phyloP scores from a whole-genome alignment of 306 rosid species.

The Clitoria ternatea region DNA sequence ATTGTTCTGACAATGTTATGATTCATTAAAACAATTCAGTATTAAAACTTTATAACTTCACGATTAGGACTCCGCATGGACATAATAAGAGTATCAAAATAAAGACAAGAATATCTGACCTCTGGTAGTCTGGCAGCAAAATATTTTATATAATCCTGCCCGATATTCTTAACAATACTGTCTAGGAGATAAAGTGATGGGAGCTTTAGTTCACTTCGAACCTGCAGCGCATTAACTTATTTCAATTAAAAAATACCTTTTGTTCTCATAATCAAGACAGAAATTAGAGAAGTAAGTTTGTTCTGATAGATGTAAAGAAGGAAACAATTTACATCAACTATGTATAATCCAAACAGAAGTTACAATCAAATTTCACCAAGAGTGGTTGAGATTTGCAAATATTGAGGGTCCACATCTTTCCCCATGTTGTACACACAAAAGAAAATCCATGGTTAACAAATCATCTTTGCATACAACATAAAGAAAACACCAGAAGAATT shows the following conservation, averaged over 20 bases:
- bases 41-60: neutral
- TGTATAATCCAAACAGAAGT: too few species aligned
- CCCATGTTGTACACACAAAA: neutral
- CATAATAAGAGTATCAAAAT: neutral
- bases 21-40: too few species aligned
- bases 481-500: neutral
- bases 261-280: slow-evolving; percentile 1
- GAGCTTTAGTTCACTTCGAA: slow-evolving; percentile 84
- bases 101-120: slow-evolving; percentile 53
- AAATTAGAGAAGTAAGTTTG: neutral
- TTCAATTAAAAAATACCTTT: slow-evolving; percentile 16
- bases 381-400: neutral
- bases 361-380: too few species aligned
- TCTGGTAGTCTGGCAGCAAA: slow-evolving; percentile 82
- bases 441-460: neutral
- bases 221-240: slow-evolving; percentile 52
- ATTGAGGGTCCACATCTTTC: neutral
- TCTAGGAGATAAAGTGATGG: slow-evolving; percentile 94
- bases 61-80: neutral
- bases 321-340: too few species aligned
- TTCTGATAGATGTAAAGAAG: neutral
- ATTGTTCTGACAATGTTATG: too few species aligned
- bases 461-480: neutral
- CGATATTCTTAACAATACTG: slow-evolving; percentile 95
- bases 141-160: slow-evolving; percentile 78